A percentile compares a stretch with the other conserved stretches of the same genome.
Evolutionary conservation across 257 asterid species (phyloP).

Genomic region (Solanum sitiens): DNA sequence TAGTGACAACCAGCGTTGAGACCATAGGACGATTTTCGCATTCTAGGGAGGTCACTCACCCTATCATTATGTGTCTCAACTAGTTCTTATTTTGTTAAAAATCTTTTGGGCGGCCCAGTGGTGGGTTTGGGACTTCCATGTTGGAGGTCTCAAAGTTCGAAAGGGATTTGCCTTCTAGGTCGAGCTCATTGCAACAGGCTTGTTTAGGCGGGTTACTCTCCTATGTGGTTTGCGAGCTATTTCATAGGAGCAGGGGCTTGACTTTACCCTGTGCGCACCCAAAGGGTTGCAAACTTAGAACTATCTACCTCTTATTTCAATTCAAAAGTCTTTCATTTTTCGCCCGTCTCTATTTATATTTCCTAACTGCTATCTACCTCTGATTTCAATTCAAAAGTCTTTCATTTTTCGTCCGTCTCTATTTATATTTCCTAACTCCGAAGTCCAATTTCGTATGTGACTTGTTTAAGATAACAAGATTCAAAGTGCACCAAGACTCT

Average conservation of each 20-base stretch:
- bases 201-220: background rate
- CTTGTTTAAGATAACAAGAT: background rate
- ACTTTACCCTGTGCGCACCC: too few species aligned
- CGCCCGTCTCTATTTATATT: background rate
- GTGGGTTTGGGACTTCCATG: background rate
- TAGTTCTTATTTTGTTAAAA: background rate
- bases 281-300: background rate
- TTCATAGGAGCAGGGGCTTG: too few species aligned
- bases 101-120: background rate
- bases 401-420: background rate
- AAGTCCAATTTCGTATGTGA: background rate
- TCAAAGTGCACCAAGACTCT: background rate
- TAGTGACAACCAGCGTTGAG: background rate
- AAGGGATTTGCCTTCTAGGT: background rate
- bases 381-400: too few species aligned
- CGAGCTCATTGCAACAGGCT: background rate
- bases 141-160: background rate
- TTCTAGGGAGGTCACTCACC: background rate
- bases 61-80: background rate
- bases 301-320: background rate
- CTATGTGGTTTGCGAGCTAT: background rate
- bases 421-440: background rate
- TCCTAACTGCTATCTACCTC: background rate
- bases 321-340: background rate
- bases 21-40: background rate